Base-by-base conservation (phyloP, 2,329 filamentous ascomycete species). In the Alternaria incomplexa region DNA sequence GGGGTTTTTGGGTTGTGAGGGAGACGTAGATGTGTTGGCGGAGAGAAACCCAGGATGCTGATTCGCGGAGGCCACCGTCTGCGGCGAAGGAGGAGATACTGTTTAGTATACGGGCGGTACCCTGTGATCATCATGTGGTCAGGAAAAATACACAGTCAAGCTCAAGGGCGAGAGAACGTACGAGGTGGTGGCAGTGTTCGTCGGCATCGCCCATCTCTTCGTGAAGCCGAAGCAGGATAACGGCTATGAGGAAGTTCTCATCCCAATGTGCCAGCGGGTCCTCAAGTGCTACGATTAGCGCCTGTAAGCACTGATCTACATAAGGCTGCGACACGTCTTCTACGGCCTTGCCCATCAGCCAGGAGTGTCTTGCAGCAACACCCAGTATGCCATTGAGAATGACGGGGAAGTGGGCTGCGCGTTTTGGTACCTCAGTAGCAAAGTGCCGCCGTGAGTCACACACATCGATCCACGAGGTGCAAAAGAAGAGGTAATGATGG, bases 151-250 rank as follows among this genome's bases (percentile, higher is more conserved):
- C 5, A 30, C 25, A 10, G 15, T 22, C 26, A 22, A 32, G 26
- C 25, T 22, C 3, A 43, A 26, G 13, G 2, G 30, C 28, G 26
- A 32, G 7, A 20, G 7, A 32, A 17, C 45, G 23, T 51, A 51
- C 81, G 28, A 79, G 74, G 13, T 82, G 78, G 55, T 83, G 79
- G 45, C 76, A 80, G 15, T 77, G 74, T 17, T 80, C 73, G 57
- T 83, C 81, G 4, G 73, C 68, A 32, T 79, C 76, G 23, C 77
- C 77, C 76, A 79, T 79, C 58, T 85, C 84, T 67, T 85, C 84
- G 56, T 85, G 84, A 6, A 85, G 76, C 0, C 84, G 80, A 20
- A 85, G 71, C 6, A 85, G 79, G 9, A 85, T 84, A 0, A 86
- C 83, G 0, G 83, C 82, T 1, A 83, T 79, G 0, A 86, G 73